Conservation (phyloP, 208 protist species). For the Plasmodiophora brassicae region DNA sequence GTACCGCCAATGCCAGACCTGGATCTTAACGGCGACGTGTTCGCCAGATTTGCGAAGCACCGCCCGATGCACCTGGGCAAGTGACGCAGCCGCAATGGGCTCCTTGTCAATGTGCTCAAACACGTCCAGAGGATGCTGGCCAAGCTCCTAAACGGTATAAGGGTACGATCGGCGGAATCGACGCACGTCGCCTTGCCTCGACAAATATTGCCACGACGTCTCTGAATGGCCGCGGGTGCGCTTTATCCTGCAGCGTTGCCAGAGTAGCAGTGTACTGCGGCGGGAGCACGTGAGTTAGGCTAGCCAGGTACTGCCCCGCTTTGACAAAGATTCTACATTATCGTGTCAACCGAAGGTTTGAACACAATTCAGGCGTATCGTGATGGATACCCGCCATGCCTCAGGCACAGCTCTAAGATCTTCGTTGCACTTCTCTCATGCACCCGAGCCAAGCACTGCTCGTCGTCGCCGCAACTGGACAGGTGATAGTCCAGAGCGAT, state of each 20-base stretch:
- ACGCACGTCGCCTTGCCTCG: too few species aligned
- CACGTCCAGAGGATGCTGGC: not conserved
- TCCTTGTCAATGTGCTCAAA: not conserved
- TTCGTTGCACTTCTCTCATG: not conserved
- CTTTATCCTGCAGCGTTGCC: constrained; percentile 7
- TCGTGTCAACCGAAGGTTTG: too few species aligned
- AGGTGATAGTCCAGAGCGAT: not conserved
- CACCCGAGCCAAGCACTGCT: not conserved
- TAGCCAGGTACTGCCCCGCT: not conserved
- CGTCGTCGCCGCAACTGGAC: constrained; percentile 5
- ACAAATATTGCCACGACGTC: not conserved
- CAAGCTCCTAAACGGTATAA: too few species aligned
- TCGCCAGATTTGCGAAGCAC: not conserved
- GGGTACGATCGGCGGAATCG: too few species aligned
- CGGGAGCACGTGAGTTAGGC: constrained; percentile 4
- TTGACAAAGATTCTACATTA: not conserved
- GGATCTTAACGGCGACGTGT: not conserved
- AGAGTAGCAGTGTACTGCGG: not conserved
- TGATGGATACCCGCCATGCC: not conserved
- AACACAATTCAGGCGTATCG: not conserved
- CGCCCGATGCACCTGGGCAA: not conserved
- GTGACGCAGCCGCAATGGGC: not conserved
- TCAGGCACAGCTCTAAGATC: not conserved
- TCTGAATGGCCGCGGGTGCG: not conserved
- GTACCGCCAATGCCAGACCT: not conserved